Conservation (phyloP, 257 asterid species). For the Nicotiana tabacum region DNA sequence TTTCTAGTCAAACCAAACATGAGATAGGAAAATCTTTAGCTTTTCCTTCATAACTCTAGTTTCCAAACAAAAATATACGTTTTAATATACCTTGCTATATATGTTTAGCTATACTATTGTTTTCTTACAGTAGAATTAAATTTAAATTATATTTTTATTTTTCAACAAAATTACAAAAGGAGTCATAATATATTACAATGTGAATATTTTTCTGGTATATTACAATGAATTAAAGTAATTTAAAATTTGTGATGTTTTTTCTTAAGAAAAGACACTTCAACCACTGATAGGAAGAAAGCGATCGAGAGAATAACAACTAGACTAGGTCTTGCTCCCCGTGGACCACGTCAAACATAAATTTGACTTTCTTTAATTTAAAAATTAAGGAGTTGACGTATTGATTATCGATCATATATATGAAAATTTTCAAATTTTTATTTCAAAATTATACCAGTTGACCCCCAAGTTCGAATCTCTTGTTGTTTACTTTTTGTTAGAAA, state of each 20-base stretch:
- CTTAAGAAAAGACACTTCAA: neutral
- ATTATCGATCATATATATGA: neutral
- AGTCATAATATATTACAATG: neutral
- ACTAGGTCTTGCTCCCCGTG: neutral
- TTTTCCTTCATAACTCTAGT: neutral
- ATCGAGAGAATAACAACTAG: neutral
- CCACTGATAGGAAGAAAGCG: neutral
- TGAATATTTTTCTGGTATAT: neutral
- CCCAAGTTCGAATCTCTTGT: no score
- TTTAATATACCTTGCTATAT: neutral
- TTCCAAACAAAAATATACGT: neutral
- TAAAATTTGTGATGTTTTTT: neutral
- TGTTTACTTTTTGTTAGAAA: neutral
- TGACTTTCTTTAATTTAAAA: neutral
- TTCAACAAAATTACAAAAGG: neutral
- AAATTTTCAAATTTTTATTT: neutral
- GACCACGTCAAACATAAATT: neutral
- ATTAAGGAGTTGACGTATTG: neutral
- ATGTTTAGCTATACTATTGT: neutral
- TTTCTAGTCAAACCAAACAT: neutral
- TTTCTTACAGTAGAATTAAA: neutral
- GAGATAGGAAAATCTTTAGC: neutral
- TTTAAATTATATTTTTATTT: neutral
- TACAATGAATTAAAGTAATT: neutral
- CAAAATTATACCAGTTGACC: neutral